Evolutionary conservation across 164 flowering plant genomes (phyloP).

Genomic region (Tetrastigma voinierianum): DNA sequence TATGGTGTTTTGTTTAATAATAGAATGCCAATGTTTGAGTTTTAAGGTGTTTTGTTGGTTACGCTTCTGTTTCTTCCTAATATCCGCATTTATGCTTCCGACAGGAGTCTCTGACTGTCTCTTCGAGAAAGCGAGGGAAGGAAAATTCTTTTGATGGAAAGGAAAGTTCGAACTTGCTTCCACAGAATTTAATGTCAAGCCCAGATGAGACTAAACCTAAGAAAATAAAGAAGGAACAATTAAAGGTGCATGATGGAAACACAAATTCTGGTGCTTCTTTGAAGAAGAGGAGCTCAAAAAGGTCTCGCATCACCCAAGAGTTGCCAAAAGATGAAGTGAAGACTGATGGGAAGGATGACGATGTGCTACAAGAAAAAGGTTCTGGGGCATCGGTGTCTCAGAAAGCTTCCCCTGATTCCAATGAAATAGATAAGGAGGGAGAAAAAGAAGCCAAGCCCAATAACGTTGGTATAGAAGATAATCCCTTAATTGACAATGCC

Average conservation of each 20-base stretch:
- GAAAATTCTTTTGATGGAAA: constrained; percentile 49
- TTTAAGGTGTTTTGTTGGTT: background rate
- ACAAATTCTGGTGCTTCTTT: constrained; percentile 8
- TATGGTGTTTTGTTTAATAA: background rate
- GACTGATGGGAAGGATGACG: background rate
- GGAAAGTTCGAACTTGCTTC: constrained; percentile 16
- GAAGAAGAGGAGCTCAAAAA: constrained; percentile 13
- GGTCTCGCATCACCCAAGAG: background rate
- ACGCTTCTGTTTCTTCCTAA: background rate
- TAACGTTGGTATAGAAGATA: too few relatives aligned
- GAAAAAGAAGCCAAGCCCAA: too few relatives aligned
- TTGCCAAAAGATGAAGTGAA: constrained; percentile 6
- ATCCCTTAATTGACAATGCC: too few relatives aligned
- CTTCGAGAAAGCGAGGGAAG: constrained; percentile 46
- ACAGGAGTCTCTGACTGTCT: constrained; percentile 27
- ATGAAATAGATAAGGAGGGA: too few relatives aligned
- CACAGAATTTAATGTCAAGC: constrained; percentile 1
- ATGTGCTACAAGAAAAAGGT: background rate
- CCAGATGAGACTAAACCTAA: constrained; percentile 23
- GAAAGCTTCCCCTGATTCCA: too few relatives aligned
- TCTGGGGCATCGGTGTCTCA: background rate
- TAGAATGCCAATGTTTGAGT: background rate
- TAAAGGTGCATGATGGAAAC: constrained; percentile 18
- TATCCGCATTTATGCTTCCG: background rate
- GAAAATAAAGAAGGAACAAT: constrained; percentile 26